Evolutionary conservation across 129 eudicot species (phyloP).

Genomic region (Tagetes patula): DNA sequence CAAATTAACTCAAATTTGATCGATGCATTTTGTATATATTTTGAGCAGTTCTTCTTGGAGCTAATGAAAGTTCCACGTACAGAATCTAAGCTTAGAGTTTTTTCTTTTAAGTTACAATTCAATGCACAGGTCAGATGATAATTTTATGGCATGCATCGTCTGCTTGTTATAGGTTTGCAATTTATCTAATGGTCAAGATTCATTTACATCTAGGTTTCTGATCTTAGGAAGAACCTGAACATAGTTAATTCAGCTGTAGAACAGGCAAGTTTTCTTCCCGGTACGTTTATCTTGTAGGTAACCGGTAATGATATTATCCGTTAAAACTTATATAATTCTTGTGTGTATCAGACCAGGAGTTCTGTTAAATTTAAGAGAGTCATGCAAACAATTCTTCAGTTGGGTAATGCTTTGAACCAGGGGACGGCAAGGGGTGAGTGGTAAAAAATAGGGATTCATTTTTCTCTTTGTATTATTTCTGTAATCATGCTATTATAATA

Average conservation of each 20-base stretch:
- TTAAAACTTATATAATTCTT: constrained; percentile 7
- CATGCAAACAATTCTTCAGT: constrained; percentile 93
- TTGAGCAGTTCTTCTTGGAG: constrained; percentile 76
- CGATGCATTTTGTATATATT: constrained; percentile 15
- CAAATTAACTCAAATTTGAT: background rate
- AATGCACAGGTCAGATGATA: constrained; percentile 55
- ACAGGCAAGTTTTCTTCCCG: constrained; percentile 51
- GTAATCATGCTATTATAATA: background rate
- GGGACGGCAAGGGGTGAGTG: constrained; percentile 93
- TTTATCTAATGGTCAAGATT: constrained; percentile 18
- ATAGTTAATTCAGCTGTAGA: constrained; percentile 64
- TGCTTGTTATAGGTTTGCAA: constrained; percentile 13
- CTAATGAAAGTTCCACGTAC: constrained; percentile 86
- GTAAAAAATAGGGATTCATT: background rate
- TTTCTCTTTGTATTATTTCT: background rate
- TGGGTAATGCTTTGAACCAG: constrained; percentile 97
- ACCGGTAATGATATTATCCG: background rate
- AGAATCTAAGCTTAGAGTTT: constrained; percentile 83
- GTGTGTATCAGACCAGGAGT: constrained; percentile 62
- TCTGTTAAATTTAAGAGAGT: constrained; percentile 70
- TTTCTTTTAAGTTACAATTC: constrained; percentile 83
- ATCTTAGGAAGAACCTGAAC: constrained; percentile 68
- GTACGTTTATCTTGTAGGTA: constrained; percentile 11
- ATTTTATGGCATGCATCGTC: background rate
- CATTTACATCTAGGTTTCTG: constrained; percentile 61